These are phyloP conservation scores for Saccharomycodes ludwigii DNA, from an alignment of 805 yeast genomes.

Conservation along the genomic window DNA sequence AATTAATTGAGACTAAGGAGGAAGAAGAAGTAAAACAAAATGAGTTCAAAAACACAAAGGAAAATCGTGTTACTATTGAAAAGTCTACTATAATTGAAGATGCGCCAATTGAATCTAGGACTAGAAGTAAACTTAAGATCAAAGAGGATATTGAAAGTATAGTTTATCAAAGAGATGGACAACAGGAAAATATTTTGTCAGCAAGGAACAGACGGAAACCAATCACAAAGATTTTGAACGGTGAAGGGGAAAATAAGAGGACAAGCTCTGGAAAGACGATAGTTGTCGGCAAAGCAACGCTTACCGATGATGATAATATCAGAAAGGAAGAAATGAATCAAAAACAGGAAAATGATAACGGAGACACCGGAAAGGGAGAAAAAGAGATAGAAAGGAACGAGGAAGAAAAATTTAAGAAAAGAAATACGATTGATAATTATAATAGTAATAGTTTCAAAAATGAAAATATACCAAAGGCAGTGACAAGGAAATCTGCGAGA, in stretches of 20 bases:
- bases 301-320: neutral
- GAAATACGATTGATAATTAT: neutral
- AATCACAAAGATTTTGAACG: neutral
- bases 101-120: constrained; percentile 1
- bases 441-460: neutral
- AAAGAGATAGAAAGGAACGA: constrained; percentile 1
- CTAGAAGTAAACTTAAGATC: constrained; percentile 3
- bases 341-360: constrained; percentile 1
- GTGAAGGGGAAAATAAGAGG: neutral
- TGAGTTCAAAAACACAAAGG: neutral
- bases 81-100: neutral
- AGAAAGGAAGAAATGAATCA: constrained; percentile 7
- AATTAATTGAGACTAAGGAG: constrained; percentile 3
- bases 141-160: neutral
- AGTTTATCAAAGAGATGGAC: constrained; percentile 2
- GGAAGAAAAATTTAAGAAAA: constrained; percentile 13
- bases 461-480: constrained; percentile 8
- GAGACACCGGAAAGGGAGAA: constrained; percentile 8
- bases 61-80: neutral
- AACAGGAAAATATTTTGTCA: constrained; percentile 4
- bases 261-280: neutral
- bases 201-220: neutral
- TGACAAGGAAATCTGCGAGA: constrained; percentile 1
- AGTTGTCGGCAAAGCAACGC: neutral
- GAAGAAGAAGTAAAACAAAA: constrained; percentile 5